These are phyloP conservation scores for Linderniella brevidens DNA, from an alignment of 257 asterid genomes.

Conservation along the genomic window DNA sequence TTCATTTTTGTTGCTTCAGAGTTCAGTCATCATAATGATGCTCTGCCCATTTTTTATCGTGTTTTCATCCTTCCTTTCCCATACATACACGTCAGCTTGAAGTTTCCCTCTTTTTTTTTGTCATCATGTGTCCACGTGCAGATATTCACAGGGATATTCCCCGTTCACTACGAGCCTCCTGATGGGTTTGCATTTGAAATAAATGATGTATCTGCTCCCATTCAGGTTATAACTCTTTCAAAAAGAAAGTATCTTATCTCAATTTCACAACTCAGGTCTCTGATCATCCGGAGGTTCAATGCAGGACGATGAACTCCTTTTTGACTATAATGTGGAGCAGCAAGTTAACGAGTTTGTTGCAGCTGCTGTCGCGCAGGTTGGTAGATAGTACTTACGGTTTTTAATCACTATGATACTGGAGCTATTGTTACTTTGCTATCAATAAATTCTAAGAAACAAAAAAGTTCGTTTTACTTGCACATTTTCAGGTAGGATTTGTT, in stretches of 20 bases:
- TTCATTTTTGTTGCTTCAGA: slow-evolving; percentile 6
- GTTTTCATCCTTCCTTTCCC: too few relatives aligned
- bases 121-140: slow-evolving; percentile 5
- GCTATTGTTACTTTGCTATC: not conserved
- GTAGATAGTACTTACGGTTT: slow-evolving; percentile 9
- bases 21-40: too few relatives aligned
- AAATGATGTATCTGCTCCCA: slow-evolving; percentile 49
- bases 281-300: slow-evolving; percentile 11
- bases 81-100: not conserved
- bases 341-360: slow-evolving; percentile 68
- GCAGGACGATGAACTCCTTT: slow-evolving; percentile 60
- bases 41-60: too few relatives aligned
- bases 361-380: slow-evolving; percentile 61
- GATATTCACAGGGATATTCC: slow-evolving; percentile 75
- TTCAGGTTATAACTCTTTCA: slow-evolving; percentile 36
- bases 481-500: too few relatives aligned
- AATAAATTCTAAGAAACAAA: too few relatives aligned
- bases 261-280: slow-evolving; percentile 11
- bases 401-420: slow-evolving; percentile 3
- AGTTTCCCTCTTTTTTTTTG: not conserved
- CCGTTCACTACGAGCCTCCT: slow-evolving; percentile 56
- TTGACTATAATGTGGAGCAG: slow-evolving; percentile 58
- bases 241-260: slow-evolving; percentile 1
- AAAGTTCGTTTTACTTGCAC: too few relatives aligned
- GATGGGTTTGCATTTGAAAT: slow-evolving; percentile 66